Base-by-base conservation (phyloP, 2,329 filamentous ascomycete species). In the Fusarium torulosum region DNA sequence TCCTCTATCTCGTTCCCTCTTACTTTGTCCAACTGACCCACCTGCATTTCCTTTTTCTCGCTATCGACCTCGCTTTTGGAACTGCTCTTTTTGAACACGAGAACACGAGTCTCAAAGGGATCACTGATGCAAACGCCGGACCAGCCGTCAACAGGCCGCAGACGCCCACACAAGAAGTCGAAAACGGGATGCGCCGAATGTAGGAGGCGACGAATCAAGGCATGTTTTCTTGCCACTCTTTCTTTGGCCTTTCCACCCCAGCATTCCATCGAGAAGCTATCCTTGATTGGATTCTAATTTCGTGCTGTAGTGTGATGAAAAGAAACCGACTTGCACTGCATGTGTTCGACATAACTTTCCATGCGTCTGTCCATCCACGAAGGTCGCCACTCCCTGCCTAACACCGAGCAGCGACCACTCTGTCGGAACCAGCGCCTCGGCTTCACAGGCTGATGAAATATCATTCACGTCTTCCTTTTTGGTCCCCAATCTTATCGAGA, bases 81-180 rank as follows among this genome's bases (percentile, higher is more conserved):
- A n/a, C n/a, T n/a, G n/a, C n/a, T n/a, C n/a, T n/a, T n/a, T n/a
- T n/a, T n/a, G n/a, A n/a, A n/a, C n/a, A n/a, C n/a, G n/a, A n/a
- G n/a, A n/a, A n/a, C n/a, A n/a, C n/a, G n/a, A n/a, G n/a, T n/a
- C n/a, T n/a, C n/a, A n/a, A n/a, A n/a, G n/a, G n/a, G n/a, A 23
- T 53, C 38, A 53, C 17, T 20, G 4, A 20, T 31, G 29, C 13
- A 31, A 13, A 44, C 27, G 1, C 20, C 50, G 0, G 27, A 53
- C 20, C 20, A 44, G 14, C 38, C 25, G 20, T 8, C 50, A 4
- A 44, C 7, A 2, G 38, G 50, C 7, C 42, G 42, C 27, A 43
- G 42, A 33, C 50, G 50, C 10, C 27, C 41, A 15, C 38, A 53
- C n/a, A 53, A 53, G 17, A 53, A 53, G 27, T 53, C 50, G 13